phyloP scores from a whole-genome alignment of 129 eudicot species.

The Flaveria trinervia region DNA sequence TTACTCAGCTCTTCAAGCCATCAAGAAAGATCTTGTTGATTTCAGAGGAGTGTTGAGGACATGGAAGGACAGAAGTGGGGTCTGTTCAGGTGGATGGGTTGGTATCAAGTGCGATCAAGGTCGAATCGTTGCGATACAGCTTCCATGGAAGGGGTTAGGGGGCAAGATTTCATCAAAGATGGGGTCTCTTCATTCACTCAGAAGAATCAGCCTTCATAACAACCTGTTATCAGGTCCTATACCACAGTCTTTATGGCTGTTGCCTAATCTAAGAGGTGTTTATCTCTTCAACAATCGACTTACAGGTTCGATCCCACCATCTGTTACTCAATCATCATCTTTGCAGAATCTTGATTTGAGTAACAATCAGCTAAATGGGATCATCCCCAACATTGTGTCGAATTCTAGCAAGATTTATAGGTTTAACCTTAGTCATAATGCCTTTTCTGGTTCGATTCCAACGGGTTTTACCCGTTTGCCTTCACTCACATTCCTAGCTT shows the following conservation, averaged over 20 bases:
- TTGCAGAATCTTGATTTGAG: constrained; percentile 81
- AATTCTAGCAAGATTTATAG: constrained; percentile 71
- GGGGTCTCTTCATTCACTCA: constrained; percentile 62
- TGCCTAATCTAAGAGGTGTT: constrained; percentile 80
- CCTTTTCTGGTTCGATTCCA: constrained; percentile 67
- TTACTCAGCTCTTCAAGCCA: constrained; percentile 62
- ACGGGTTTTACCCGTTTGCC: constrained; percentile 46
- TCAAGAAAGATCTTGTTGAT: constrained; percentile 63
- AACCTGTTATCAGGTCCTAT: constrained; percentile 66
- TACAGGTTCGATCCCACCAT: constrained; percentile 83
- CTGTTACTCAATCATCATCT: constrained; percentile 47
- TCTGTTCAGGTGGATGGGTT: constrained; percentile 79
- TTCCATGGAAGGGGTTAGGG: constrained; percentile 83
- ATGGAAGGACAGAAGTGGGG: constrained; percentile 71
- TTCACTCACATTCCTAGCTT: constrained; percentile 73
- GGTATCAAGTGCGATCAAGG: constrained; percentile 87
- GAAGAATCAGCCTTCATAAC: constrained; percentile 84
- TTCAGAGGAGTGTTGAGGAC: constrained; percentile 48
- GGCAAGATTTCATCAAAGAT: constrained; percentile 70
- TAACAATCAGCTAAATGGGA: constrained; percentile 68
- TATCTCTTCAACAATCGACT: constrained; percentile 85
- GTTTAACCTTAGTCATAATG: constrained; percentile 75
- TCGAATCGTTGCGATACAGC: constrained; percentile 68
- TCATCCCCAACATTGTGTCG: constrained; percentile 60
- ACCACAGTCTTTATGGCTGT: constrained; percentile 65